Percentiles rank a stretch among this genome's conserved stretches.
Conservation (phyloP, 2,329 filamentous ascomycete species). For the Epichloe coenophiala region DNA sequence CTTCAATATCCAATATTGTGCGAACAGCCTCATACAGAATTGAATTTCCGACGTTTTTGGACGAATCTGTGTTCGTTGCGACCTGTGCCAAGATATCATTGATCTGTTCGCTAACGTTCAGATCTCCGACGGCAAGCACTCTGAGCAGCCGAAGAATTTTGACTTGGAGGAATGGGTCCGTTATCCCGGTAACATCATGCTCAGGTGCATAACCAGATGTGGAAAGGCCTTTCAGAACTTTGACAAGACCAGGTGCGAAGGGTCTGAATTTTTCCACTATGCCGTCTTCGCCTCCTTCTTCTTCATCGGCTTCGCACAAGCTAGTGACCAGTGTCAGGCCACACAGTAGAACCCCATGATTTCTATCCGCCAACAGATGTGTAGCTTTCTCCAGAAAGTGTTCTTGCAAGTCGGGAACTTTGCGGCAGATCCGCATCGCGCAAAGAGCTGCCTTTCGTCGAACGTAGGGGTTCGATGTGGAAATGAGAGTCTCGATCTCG, state of each 20-base stretch:
- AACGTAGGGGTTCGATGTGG: slow-evolving; percentile 96
- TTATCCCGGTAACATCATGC: slow-evolving; percentile 98
- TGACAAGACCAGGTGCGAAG: slow-evolving; percentile 72
- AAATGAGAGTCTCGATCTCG: slow-evolving; percentile 84
- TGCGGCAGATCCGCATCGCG: slow-evolving; percentile 96
- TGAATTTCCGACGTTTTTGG: slow-evolving; percentile 96
- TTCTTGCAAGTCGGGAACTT: slow-evolving; percentile 93
- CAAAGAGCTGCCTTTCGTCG: slow-evolving; percentile 94
- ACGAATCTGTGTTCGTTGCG: slow-evolving; percentile 93
- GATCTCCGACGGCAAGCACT: slow-evolving; percentile 75
- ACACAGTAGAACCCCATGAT: slow-evolving; percentile 89
- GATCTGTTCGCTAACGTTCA: slow-evolving; percentile 85
- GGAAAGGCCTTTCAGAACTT: slow-evolving; percentile 81
- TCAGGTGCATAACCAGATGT: slow-evolving; percentile 95
- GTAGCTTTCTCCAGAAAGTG: slow-evolving; percentile 94
- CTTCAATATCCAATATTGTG: slow-evolving; percentile 95
- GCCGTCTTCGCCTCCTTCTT: slow-evolving; percentile 77
- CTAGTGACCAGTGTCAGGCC: slow-evolving; percentile 83
- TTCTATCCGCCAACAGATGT: slow-evolving; percentile 75
- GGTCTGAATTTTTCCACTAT: slow-evolving; percentile 85
- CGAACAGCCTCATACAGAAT: slow-evolving; percentile 95
- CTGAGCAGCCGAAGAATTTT: slow-evolving; percentile 82
- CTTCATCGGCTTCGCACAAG: slow-evolving; percentile 89
- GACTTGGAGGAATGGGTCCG: slow-evolving; percentile 93
- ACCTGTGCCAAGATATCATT: slow-evolving; percentile 97